Conservation (phyloP, 2,329 filamentous ascomycete species). For the Cladobotryum protrusum region DNA sequence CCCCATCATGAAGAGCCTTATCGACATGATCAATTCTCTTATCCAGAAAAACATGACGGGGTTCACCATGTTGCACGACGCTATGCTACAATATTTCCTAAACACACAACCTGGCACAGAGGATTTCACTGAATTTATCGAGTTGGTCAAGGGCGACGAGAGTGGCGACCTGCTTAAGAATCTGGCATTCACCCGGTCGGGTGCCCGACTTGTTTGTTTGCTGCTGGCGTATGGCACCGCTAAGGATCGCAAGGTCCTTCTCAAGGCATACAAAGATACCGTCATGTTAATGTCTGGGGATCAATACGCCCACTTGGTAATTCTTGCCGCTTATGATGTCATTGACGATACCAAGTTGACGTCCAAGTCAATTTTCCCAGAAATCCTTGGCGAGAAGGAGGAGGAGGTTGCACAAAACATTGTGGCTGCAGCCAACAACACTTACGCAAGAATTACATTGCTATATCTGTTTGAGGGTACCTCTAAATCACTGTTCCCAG, state of each 20-base stretch:
- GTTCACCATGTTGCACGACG: conserved; percentile 96
- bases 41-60: conserved; percentile 95
- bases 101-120: conserved; percentile 70
- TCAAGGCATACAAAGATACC: conserved; percentile 86
- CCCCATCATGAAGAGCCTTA: conserved; percentile 78
- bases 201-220: conserved; percentile 73
- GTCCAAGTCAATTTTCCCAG: conserved; percentile 78
- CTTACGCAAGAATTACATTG: conserved; percentile 59
- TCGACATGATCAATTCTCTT: conserved; percentile 82
- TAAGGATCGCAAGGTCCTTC: conserved; percentile 85
- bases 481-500: conserved; percentile 55
- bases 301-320: conserved; percentile 67
- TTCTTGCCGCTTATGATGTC: conserved; percentile 82
- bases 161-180: conserved; percentile 89
- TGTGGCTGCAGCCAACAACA: conserved; percentile 57
- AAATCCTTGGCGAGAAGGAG: conserved; percentile 69
- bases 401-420: conserved; percentile 59
- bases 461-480: conserved; percentile 74
- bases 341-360: conserved; percentile 91
- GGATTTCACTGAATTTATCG: conserved; percentile 81
- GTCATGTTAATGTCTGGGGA: conserved; percentile 82
- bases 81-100: conserved; percentile 94
- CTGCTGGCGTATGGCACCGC: conserved; percentile 78
- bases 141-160: conserved; percentile 87
- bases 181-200: conserved; percentile 89